These are phyloP conservation scores for Protomyces lactucae-debilis DNA, from an alignment of 1,139 yeast species.

Conservation along the genomic window DNA sequence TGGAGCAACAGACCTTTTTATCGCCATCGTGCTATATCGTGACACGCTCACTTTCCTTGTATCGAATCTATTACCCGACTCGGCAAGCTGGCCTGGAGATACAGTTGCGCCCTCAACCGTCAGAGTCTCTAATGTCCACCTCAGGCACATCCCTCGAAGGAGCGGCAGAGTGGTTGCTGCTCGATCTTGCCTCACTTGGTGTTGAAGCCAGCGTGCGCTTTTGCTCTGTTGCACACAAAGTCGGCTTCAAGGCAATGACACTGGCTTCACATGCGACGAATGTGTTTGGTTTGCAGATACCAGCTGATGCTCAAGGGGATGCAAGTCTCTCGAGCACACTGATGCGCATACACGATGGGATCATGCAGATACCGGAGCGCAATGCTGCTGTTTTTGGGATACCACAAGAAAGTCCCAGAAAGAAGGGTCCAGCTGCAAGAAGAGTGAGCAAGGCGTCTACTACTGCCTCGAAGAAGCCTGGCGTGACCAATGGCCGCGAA, in stretches of 20 bases:
- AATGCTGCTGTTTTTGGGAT: not conserved
- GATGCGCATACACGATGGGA: not conserved
- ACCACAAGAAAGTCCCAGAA: not conserved
- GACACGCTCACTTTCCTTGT: constrained; percentile 3
- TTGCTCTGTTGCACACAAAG: not conserved
- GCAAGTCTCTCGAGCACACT: not conserved
- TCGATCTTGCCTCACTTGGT: not conserved
- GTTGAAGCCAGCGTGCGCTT: not conserved
- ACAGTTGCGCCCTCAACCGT: not conserved
- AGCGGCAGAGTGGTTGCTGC: not conserved
- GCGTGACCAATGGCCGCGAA: not conserved
- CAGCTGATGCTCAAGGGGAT: not conserved
- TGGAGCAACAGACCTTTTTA: constrained; percentile 1
- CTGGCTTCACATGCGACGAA: not conserved
- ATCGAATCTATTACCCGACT: constrained; percentile 12
- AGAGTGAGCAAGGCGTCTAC: not conserved
- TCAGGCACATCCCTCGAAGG: not conserved
- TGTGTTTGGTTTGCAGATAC: not conserved
- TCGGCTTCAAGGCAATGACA: not conserved
- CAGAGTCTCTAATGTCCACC: not conserved
- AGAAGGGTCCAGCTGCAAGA: not conserved
- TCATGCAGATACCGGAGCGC: not conserved
- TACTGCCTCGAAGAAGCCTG: not conserved
- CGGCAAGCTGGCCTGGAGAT: not conserved
- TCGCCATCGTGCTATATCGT: constrained; percentile 4